Evolutionary conservation across 257 asterid genomes (phyloP), one percentile per base, ranked within the genome.

Genomic region (Capsicum baccatum): DNA sequence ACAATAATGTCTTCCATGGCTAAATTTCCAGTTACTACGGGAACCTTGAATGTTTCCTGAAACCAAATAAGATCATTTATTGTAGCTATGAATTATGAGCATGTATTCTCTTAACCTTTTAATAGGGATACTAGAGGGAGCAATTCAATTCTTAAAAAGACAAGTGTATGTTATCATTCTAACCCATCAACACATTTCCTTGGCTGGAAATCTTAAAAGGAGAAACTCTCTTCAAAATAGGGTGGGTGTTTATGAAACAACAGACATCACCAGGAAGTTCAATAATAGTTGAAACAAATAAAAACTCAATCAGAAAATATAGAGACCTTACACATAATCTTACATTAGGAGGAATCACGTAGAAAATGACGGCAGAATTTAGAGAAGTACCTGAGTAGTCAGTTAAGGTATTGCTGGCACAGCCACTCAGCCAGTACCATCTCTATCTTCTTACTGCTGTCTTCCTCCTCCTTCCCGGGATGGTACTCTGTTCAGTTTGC

Each of bases 401-500:
- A 14, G 63, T 76, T n/a, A 74, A 74, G 60, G 47, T 76, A 52
- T 54, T 33, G 21, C 54, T 21, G 60, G 80, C 62, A 74, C 80
- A 52, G 21, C 63, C 81, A 76, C 47, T 66, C 48, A 35, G 50
- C 21, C 74, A 69, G 48, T 76, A 52, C 81, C 48, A 76, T 71
- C 85, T 85, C 71, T 85, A 79, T 69, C 83, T 88, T 83, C 84
- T 83, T 13, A 71, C 19, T 63, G 83, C 86, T 74, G 50, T 85
- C 42, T 58, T 69, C 56, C 73, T 52, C 84, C 91, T 93, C 42
- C 87, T 84, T 73, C 86, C 87, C 35, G 91, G 84, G 85, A 88
- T 86, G 59, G 92, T 69, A 87, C 37, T 58, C 8, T 83, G 81
- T 83, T 82, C 85, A 17, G 86, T 89, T 89, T 86, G 87, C 92